Evolutionary conservation across 345 rosid genomes (phyloP), one percentile per base, ranked within the genome.

Genomic region (Diplotaxis tenuifolia): DNA sequence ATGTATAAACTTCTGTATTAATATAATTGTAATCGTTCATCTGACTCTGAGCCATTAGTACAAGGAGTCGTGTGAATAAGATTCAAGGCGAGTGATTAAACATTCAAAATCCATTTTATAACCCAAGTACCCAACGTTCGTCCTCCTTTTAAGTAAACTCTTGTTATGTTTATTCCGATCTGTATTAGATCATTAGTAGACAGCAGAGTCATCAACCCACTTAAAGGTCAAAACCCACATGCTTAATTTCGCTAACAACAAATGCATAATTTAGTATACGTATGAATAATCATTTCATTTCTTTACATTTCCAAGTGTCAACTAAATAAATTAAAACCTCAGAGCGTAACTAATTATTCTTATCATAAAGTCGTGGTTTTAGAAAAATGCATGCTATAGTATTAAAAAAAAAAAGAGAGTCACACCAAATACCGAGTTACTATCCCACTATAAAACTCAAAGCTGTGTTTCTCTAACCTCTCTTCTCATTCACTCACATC

Each of bases 401-500:
- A 40, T 2, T 22, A 20, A 5, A 52, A 32, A 73, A 2, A 20
- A 52, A 73, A 4, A 29, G 1, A 42, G 50, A 45, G 50, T 20
- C 50, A 1, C 19, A 42, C 67, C 78, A 66, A 74, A 66, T 66
- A 74, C 72, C 67, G 77, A 74, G 72, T 74, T 21, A 66, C 50
- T 16, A 47, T 4, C 22, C 38, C 67, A 67, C 68, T 75, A 75
- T 60, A 75, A 50, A 60, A 75, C 14, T 1, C 56, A 61, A 31
- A 16, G 60, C 11, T 57, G 60, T 57, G 60, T 22, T 10, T 56
- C 59, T 72, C 56, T 63, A 21, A 34, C 9, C n/a, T 72, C 22
- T 57, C 14, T 19, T 6, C 34, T 9, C 56, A 61, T 4, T 60
- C 62, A 52, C 62, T 36, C 55, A 28, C 23, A 23, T 47, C 6